These are phyloP conservation scores for Pezicula carpinea DNA, from an alignment of 2,329 filamentous ascomycete genomes.

Conservation along the genomic window DNA sequence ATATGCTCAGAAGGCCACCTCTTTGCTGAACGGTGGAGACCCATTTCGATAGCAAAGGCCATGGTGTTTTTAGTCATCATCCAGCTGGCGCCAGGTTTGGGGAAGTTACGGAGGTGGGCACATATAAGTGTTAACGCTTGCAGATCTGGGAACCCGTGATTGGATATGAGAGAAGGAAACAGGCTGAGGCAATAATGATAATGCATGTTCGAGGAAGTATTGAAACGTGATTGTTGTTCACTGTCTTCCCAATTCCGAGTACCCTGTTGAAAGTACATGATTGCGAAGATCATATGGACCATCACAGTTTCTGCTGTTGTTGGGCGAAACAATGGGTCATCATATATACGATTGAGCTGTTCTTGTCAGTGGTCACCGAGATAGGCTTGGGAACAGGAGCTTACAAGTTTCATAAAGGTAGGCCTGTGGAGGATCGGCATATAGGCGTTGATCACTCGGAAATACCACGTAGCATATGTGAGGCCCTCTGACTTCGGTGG, in stretches of 20 bases:
- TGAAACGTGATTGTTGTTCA: conserved; percentile 48
- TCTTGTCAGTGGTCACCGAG: conserved; percentile 6
- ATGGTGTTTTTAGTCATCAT: conserved; percentile 62
- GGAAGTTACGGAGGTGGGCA: conserved; percentile 69
- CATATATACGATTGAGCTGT: conserved; percentile 62
- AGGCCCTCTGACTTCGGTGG: conserved; percentile 62
- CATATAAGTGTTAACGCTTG: conserved; percentile 72
- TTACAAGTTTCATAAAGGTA: conserved; percentile 63
- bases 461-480: conserved; percentile 70
- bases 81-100: conserved; percentile 72
- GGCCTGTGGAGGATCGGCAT: conserved; percentile 74
- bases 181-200: conserved; percentile 72
- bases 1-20: conserved; percentile 43
- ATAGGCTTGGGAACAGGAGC: conserved; percentile 18
- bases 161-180: conserved; percentile 59
- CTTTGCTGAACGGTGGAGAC: conserved; percentile 68
- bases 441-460: conserved; percentile 67
- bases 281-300: conserved; percentile 75
- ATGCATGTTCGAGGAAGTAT: conserved; percentile 67
- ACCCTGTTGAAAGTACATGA: conserved; percentile 74
- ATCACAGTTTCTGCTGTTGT: conserved; percentile 62
- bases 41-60: conserved; percentile 66
- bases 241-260: conserved; percentile 58
- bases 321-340: conserved; percentile 60
- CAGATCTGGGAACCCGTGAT: conserved; percentile 59